phyloP scores from a whole-genome alignment of 495 filamentous ascomycete species.

The Xylaria castorea region DNA sequence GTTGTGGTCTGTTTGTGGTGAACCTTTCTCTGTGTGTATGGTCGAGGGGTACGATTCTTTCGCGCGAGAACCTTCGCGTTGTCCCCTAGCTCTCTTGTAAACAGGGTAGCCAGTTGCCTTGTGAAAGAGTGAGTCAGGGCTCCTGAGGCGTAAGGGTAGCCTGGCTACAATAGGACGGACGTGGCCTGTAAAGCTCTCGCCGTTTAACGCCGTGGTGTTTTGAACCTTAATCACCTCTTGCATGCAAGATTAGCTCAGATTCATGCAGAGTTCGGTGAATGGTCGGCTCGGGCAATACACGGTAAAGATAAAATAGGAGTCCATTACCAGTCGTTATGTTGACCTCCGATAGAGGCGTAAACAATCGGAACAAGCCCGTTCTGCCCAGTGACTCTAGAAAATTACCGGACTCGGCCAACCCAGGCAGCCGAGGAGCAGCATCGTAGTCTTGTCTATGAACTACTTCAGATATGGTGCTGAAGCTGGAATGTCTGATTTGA shows the following conservation, averaged over 20 bases:
- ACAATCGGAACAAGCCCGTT: conserved; percentile 23
- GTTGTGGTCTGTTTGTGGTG: conserved; percentile 7
- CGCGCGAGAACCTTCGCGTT: neutral
- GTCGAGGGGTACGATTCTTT: neutral
- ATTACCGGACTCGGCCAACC: conserved; percentile 25
- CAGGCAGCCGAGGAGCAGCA: conserved; percentile 30
- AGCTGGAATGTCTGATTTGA: conserved; percentile 23
- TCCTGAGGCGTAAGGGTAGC: neutral
- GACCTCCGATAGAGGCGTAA: conserved; percentile 15
- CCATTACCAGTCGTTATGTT: conserved; percentile 16
- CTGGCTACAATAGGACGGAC: neutral
- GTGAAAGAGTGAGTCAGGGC: conserved; percentile 5
- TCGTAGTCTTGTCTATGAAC: neutral
- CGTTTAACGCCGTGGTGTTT: neutral
- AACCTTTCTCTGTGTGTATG: neutral
- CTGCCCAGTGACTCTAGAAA: conserved; percentile 20
- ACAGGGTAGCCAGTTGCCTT: neutral
- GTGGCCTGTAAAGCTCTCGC: neutral
- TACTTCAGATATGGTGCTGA: conserved; percentile 25
- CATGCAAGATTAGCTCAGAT: conserved; percentile 2
- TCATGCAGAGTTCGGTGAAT: neutral
- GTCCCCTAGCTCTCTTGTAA: neutral
- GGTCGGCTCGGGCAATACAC: neutral
- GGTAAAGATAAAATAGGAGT: conserved; percentile 3
- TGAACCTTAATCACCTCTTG: conserved; percentile 23